These are phyloP conservation scores for Akanthomyces lecanii DNA, from an alignment of 2,329 filamentous ascomycete species.

Conservation along the genomic window DNA sequence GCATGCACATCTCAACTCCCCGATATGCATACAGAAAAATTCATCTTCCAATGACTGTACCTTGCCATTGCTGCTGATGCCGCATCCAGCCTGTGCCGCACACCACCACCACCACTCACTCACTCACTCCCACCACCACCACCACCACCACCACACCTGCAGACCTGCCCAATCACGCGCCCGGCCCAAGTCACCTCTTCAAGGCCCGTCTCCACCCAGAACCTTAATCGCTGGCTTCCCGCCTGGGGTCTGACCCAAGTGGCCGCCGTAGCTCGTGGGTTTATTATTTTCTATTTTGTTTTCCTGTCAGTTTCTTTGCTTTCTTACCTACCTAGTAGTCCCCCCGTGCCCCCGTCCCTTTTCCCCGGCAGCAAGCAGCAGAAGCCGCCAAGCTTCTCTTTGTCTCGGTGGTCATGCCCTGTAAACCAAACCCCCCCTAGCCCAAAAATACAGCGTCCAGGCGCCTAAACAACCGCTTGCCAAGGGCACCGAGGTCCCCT, in stretches of 20 bases:
- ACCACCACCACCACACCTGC: neutral
- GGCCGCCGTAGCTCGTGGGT: neutral
- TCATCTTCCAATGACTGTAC: too few relatives aligned
- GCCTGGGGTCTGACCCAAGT: neutral
- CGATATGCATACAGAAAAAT: too few relatives aligned
- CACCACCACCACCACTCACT: too few relatives aligned
- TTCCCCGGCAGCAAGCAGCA: too few relatives aligned
- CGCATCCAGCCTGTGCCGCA: too few relatives aligned
- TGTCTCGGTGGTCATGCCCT: neutral
- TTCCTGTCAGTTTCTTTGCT: too few relatives aligned
- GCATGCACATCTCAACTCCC: too few relatives aligned
- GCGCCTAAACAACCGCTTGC: neutral
- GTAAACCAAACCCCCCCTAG: neutral
- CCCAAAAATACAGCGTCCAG: neutral
- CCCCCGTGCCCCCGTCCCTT: too few relatives aligned
- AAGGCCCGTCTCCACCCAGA: slow-evolving; percentile 2
- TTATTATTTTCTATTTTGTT: neutral
- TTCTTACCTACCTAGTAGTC: too few relatives aligned
- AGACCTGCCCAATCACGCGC: slow-evolving; percentile 10
- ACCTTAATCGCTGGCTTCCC: slow-evolving; percentile 11
- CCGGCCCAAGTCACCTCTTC: neutral
- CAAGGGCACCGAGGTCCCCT: neutral
- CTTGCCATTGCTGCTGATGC: too few relatives aligned
- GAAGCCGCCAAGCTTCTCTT: too few relatives aligned
- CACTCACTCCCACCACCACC: neutral